Percentiles rank a stretch among this genome's conserved stretches.
phyloP scores from a whole-genome alignment of 2,329 filamentous ascomycete species.

The Seiridium unicorne region DNA sequence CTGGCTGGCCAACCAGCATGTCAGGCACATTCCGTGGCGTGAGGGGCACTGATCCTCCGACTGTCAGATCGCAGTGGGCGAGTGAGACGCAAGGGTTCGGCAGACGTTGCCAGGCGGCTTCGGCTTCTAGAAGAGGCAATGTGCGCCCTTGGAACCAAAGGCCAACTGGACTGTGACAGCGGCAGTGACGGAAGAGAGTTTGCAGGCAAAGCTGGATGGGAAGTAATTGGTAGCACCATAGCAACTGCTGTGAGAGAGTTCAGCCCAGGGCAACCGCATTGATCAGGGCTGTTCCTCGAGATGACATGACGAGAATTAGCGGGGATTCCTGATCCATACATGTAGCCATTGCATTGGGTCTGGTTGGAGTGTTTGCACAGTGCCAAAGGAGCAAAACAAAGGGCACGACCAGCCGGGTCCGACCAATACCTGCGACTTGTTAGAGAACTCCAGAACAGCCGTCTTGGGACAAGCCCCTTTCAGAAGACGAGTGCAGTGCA shows the following conservation, averaged over 20 bases:
- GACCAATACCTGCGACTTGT: background rate
- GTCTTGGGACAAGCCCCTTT: no score
- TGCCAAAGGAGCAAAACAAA: background rate
- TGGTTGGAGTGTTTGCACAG: background rate
- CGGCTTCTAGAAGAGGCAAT: constrained; percentile 5
- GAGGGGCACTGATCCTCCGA: constrained; percentile 6
- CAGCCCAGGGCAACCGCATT: no score
- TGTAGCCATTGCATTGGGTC: background rate
- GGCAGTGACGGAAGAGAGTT: no score
- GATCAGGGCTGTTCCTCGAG: background rate
- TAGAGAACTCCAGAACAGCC: background rate
- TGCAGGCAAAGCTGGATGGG: no score
- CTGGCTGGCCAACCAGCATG: constrained; percentile 5
- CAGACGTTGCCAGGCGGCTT: background rate
- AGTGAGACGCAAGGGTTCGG: background rate
- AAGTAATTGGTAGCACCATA: no score
- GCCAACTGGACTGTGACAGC: background rate
- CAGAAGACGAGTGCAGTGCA: no score
- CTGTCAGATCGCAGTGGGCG: constrained; percentile 1
- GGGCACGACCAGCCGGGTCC: no score
- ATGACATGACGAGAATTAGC: background rate
- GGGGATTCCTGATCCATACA: background rate
- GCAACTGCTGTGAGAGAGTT: no score
- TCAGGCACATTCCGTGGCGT: constrained; percentile 6
- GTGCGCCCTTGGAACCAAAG: background rate